These are phyloP conservation scores for Tuber microsphaerosporum DNA, from an alignment of 495 filamentous ascomycete species.

Conservation along the genomic window DNA sequence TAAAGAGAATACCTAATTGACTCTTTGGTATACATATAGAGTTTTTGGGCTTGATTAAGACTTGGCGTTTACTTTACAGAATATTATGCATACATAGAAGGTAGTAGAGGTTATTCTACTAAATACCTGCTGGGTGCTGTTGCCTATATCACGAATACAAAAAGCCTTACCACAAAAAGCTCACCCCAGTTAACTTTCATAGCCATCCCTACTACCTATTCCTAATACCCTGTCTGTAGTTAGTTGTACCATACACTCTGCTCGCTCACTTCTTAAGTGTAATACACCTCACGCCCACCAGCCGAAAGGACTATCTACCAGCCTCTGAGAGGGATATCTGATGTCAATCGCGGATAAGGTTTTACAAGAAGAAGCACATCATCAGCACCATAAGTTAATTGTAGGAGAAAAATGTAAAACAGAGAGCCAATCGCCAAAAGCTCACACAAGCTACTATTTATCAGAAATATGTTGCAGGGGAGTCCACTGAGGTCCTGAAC, in stretches of 20 bases:
- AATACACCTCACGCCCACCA: not conserved
- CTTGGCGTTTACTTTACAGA: not conserved
- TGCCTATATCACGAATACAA: not conserved
- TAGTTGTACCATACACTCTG: not conserved
- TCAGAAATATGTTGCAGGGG: too few relatives aligned
- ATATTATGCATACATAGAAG: not conserved
- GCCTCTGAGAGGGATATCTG: not conserved
- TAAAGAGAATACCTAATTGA: not conserved
- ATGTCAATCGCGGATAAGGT: not conserved
- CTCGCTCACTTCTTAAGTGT: not conserved
- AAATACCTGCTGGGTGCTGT: not conserved
- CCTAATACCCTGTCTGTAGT: not conserved
- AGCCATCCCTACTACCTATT: not conserved
- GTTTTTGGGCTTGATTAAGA: not conserved
- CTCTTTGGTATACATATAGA: not conserved
- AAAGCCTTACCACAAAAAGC: not conserved
- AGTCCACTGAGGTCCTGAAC: too few relatives aligned
- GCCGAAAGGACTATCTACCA: not conserved
- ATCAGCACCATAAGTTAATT: not conserved
- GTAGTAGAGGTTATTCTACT: not conserved
- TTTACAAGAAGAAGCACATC: not conserved
- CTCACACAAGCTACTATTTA: not conserved
- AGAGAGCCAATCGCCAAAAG: not conserved
- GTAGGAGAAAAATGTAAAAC: not conserved
- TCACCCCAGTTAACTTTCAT: not conserved